Evolutionary conservation across 202 grass and related monocot species (phyloP).

Genomic region (Setaria viridis): DNA sequence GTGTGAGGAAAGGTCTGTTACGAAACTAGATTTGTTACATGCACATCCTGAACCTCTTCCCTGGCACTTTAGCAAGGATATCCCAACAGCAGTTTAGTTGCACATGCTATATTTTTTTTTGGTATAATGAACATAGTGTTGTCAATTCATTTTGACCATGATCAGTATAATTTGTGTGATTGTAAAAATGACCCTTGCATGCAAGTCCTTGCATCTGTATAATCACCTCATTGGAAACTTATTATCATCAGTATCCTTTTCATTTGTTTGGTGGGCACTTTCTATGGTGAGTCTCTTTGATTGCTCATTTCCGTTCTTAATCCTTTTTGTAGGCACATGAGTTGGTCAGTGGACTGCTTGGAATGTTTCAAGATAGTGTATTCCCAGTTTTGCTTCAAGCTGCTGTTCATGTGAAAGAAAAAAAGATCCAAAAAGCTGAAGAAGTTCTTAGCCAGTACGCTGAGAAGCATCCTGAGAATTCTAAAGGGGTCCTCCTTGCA

Average conservation of each 20-base stretch:
- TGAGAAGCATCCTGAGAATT: constrained; percentile 74
- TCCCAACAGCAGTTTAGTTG: not conserved
- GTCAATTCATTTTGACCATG: constrained; percentile 11
- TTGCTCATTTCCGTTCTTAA: constrained; percentile 6
- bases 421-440: constrained; percentile 86
- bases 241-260: constrained; percentile 9
- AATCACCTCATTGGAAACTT: not conserved
- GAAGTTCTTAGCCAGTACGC: constrained; percentile 77
- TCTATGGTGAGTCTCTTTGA: constrained; percentile 5
- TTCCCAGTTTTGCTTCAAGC: constrained; percentile 87
- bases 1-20: not conserved
- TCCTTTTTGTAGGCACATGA: constrained; percentile 76
- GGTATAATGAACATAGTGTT: not conserved
- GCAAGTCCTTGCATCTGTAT: not conserved
- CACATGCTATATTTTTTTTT: not conserved
- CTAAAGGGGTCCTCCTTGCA: constrained; percentile 63
- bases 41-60: not conserved
- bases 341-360: constrained; percentile 67
- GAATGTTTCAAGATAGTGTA: constrained; percentile 68
- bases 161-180: not conserved
- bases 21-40: constrained; percentile 17
- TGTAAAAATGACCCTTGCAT: constrained; percentile 21
- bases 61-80: not conserved
- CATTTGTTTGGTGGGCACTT: not conserved
- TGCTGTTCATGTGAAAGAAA: constrained; percentile 84